Evolutionary conservation across 139 green algal species (phyloP).

Genomic region (Dunaliella sp.): DNA sequence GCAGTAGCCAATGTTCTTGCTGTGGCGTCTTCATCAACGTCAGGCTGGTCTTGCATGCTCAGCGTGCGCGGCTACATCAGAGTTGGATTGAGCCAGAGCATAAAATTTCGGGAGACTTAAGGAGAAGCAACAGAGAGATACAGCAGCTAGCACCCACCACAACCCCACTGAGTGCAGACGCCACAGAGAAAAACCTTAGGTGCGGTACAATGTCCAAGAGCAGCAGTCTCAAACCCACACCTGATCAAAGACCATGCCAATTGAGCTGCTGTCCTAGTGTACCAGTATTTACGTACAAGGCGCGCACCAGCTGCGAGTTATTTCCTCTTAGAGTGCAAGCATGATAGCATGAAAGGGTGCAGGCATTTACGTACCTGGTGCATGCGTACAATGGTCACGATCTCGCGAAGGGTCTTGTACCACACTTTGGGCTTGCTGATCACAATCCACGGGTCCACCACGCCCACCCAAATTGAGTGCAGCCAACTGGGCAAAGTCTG

Average conservation of each 20-base stretch:
- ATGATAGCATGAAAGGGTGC: not conserved
- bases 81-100: too few species aligned
- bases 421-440: slow-evolving; percentile 80
- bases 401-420: slow-evolving; percentile 87
- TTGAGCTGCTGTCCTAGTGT: not conserved
- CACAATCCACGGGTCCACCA: slow-evolving; percentile 91
- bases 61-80: too few species aligned
- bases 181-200: too few species aligned
- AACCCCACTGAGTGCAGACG: too few species aligned
- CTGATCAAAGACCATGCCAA: not conserved
- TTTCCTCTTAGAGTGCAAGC: not conserved
- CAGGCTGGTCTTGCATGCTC: too few species aligned
- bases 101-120: too few species aligned
- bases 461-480: slow-evolving; percentile 92
- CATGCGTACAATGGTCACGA: slow-evolving; percentile 93
- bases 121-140: too few species aligned
- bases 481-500: slow-evolving; percentile 86
- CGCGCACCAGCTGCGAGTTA: not conserved
- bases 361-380: slow-evolving; percentile 53
- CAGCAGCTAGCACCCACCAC: too few species aligned
- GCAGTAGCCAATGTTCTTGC: too few species aligned
- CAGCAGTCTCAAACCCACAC: not conserved
- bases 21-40: too few species aligned
- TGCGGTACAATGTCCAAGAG: too few species aligned
- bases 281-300: not conserved